phyloP scores from a whole-genome alignment of 805 yeast genomes.

The Komagataella pastoris region DNA sequence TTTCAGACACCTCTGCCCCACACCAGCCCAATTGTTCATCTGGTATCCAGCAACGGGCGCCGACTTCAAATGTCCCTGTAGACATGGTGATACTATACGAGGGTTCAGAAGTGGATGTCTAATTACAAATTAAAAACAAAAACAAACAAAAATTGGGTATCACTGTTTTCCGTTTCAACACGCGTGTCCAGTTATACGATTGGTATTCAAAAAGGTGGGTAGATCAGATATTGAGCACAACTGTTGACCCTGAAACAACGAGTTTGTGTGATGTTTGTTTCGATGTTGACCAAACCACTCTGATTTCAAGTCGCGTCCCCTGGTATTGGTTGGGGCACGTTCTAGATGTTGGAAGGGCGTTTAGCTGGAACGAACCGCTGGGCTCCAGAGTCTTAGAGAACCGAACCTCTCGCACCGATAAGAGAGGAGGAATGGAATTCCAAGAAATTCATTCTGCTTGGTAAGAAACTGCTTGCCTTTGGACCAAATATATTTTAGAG shows the following conservation, averaged over 20 bases:
- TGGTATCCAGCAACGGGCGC: slow-evolving; percentile 63
- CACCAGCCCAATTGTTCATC: slow-evolving; percentile 66
- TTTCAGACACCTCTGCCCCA: slow-evolving; percentile 45
- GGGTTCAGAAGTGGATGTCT: background rate
- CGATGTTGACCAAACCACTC: background rate
- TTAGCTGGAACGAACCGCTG: background rate
- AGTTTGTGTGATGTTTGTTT: background rate
- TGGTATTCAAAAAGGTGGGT: background rate
- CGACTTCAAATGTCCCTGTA: background rate
- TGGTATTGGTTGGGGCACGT: background rate
- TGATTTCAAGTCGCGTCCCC: background rate
- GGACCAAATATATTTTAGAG: background rate
- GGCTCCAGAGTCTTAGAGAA: background rate
- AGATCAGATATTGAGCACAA: background rate
- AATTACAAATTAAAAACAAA: background rate
- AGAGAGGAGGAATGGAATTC: background rate
- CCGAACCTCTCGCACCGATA: background rate
- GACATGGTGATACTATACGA: background rate
- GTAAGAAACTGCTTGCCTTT: background rate
- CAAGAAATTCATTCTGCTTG: background rate
- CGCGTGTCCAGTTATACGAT: background rate
- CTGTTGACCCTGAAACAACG: background rate
- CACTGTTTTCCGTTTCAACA: background rate
- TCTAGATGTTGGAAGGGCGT: background rate
- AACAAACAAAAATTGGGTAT: background rate